Conservation (phyloP, 306 rosid genomes). For the Rosa lucieae region DNA sequence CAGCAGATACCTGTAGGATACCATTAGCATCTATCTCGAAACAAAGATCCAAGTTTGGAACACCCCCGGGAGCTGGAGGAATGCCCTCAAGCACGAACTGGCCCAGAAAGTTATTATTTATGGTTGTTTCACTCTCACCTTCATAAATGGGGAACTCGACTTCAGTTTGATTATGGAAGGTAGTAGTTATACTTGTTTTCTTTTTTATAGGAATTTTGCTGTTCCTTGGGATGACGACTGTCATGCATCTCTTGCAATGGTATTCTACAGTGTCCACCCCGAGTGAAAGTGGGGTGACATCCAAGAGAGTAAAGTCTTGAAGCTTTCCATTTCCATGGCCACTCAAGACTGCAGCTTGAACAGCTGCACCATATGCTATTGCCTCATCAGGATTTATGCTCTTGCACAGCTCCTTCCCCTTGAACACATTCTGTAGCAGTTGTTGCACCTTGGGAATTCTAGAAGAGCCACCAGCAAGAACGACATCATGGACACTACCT, state of each 20-base stretch:
- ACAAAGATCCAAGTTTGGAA: background rate
- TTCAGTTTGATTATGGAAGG: background rate
- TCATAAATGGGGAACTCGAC: background rate
- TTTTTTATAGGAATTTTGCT: background rate
- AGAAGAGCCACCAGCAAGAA: background rate
- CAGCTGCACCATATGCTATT: background rate
- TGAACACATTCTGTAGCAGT: background rate
- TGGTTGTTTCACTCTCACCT: background rate
- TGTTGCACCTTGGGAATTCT: background rate
- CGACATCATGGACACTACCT: background rate
- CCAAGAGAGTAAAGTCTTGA: background rate
- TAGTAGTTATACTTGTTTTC: background rate
- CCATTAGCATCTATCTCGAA: background rate
- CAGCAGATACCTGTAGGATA: background rate
- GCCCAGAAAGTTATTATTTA: background rate
- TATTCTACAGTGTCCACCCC: background rate
- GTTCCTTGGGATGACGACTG: background rate
- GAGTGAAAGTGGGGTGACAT: background rate
- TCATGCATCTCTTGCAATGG: background rate
- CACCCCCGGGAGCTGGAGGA: background rate
- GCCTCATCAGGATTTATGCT: background rate
- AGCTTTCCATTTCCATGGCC: background rate
- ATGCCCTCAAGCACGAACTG: background rate
- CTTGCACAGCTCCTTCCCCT: background rate
- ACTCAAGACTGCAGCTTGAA: slow-evolving; percentile 13